Percentiles rank a stretch among this genome's conserved stretches.
Evolutionary conservation across 2,329 filamentous ascomycete species (phyloP).

Genomic region (Colletotrichum phormii): DNA sequence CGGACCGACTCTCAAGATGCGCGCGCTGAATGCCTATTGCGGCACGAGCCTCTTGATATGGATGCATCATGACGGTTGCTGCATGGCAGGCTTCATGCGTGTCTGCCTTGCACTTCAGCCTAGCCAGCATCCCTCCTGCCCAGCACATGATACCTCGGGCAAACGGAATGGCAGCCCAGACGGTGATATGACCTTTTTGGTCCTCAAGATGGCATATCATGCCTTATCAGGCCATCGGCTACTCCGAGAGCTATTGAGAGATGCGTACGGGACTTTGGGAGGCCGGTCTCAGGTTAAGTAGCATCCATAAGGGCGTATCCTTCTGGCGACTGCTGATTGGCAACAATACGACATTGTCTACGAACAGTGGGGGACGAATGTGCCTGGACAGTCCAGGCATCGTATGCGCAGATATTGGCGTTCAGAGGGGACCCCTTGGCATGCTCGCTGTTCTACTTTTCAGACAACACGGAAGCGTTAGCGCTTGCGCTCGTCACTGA

Average conservation of each 20-base stretch:
- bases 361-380: not conserved
- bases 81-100: not conserved
- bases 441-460: not conserved
- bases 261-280: not conserved
- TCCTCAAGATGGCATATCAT: not conserved
- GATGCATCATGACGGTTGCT: not conserved
- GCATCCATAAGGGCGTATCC: too few relatives aligned
- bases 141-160: not conserved
- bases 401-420: not conserved
- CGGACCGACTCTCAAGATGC: not conserved
- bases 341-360: too few relatives aligned
- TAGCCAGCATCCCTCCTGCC: not conserved
- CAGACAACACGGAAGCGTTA: not conserved
- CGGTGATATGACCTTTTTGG: not conserved
- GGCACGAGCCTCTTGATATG: not conserved
- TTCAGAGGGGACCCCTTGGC: not conserved
- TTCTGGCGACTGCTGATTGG: too few relatives aligned
- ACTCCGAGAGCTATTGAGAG: conserved; percentile 3
- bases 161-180: not conserved
- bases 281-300: too few relatives aligned
- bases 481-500: not conserved
- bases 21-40: not conserved
- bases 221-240: not conserved
- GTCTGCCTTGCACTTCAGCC: not conserved
- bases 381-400: not conserved